These are phyloP conservation scores for Salix dunnii DNA, from an alignment of 345 rosid genomes.

Conservation along the genomic window DNA sequence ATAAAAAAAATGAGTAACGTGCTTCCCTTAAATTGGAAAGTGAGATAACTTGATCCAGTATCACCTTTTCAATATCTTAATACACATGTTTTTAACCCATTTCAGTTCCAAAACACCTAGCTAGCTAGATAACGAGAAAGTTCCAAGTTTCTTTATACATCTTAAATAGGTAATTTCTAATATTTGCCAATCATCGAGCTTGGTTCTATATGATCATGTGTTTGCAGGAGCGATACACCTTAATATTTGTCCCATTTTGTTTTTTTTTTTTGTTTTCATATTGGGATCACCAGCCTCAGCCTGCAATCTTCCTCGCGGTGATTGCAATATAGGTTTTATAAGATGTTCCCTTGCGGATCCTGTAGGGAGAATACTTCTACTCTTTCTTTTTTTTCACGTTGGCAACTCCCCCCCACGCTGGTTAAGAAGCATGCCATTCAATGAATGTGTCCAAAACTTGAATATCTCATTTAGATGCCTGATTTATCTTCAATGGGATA, in stretches of 20 bases:
- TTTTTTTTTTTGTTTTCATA: neutral
- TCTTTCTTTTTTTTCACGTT: neutral
- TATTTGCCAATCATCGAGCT: neutral
- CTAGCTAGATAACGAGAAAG: neutral
- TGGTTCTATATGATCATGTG: neutral
- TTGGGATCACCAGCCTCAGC: neutral
- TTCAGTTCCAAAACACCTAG: conserved; percentile 4
- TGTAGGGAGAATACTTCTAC: neutral
- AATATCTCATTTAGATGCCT: neutral
- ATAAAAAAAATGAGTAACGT: conserved; percentile 33
- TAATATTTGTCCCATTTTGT: neutral
- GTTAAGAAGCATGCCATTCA: neutral
- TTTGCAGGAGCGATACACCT: neutral
- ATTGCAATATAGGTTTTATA: neutral
- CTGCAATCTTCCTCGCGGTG: neutral
- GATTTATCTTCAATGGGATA: neutral
- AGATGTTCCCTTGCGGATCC: neutral
- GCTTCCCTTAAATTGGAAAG: conserved; percentile 30
- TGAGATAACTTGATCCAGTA: conserved; percentile 17
- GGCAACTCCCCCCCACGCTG: neutral
- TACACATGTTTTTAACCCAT: neutral
- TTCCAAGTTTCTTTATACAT: neutral
- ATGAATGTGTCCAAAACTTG: neutral
- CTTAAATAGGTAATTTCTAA: neutral
- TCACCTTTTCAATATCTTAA: conserved; percentile 10